Evolutionary conservation across 108 stramenopile species (phyloP).

Genomic region (Cyclotella cryptica): DNA sequence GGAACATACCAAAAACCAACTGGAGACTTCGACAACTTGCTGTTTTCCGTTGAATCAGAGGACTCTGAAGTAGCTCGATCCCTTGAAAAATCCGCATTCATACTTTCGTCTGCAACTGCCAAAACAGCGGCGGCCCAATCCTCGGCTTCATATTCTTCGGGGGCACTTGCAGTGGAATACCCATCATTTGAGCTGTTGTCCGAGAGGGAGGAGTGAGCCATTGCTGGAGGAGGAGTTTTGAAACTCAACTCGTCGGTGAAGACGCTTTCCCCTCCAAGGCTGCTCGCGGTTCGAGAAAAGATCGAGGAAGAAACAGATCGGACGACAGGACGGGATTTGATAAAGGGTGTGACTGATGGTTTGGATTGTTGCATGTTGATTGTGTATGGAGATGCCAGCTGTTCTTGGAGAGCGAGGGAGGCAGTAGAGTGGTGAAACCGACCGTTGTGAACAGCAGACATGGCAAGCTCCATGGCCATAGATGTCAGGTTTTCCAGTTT

Average conservation of each 20-base stretch:
- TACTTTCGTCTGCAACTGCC: slow-evolving; percentile 51
- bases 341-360: neutral
- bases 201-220: slow-evolving; percentile 75
- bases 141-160: slow-evolving; percentile 70
- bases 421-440: slow-evolving; percentile 85
- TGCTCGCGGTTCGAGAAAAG: slow-evolving; percentile 32
- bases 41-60: slow-evolving; percentile 23
- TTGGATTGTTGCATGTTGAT: slow-evolving; percentile 4
- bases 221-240: slow-evolving; percentile 30
- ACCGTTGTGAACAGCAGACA: slow-evolving; percentile 76
- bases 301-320: slow-evolving; percentile 46
- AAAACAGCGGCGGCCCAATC: slow-evolving; percentile 85
- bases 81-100: slow-evolving; percentile 43
- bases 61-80: slow-evolving; percentile 49
- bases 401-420: slow-evolving; percentile 74
- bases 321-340: slow-evolving; percentile 41
- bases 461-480: slow-evolving; percentile 83
- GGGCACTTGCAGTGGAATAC: slow-evolving; percentile 41
- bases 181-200: slow-evolving; percentile 70
- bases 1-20: slow-evolving; percentile 60
- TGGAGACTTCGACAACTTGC: slow-evolving; percentile 46
- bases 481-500: slow-evolving; percentile 75
- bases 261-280: slow-evolving; percentile 36
- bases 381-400: slow-evolving; percentile 58
- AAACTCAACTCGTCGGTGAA: slow-evolving; percentile 46